Evolutionary conservation across 495 filamentous ascomycete genomes (phyloP).

Genomic region (Penicillium diatomitis): DNA sequence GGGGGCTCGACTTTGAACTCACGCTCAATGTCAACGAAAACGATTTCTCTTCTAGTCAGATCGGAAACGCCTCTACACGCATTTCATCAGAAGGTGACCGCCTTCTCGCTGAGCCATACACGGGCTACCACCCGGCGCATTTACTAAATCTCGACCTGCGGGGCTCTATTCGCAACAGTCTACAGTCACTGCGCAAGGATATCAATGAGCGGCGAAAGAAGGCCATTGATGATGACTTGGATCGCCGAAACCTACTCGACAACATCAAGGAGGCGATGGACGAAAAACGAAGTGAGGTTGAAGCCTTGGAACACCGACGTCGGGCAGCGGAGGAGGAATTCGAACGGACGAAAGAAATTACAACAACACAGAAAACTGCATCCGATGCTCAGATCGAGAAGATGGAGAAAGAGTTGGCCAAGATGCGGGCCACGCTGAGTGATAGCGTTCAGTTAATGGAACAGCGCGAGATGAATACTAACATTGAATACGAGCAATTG

Average conservation of each 20-base stretch:
- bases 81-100: conserved; percentile 47
- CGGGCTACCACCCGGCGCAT: conserved; percentile 82
- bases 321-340: conserved; percentile 85
- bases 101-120: conserved; percentile 67
- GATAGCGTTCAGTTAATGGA: conserved; percentile 89
- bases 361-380: conserved; percentile 73
- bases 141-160: conserved; percentile 80
- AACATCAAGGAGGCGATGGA: conserved; percentile 90
- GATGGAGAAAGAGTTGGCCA: conserved; percentile 93
- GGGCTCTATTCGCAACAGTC: conserved; percentile 66
- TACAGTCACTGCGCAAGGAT: conserved; percentile 72
- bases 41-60: conserved; percentile 67
- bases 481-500: conserved; percentile 93
- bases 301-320: conserved; percentile 78
- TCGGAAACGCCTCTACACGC: conserved; percentile 47
- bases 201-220: conserved; percentile 75
- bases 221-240: conserved; percentile 79
- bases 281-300: conserved; percentile 85
- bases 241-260: conserved; percentile 82
- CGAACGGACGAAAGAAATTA: conserved; percentile 85
- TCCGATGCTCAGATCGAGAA: conserved; percentile 92
- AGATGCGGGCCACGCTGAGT: conserved; percentile 76
- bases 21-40: conserved; percentile 64
- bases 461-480: conserved; percentile 91
- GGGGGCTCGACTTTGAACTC: conserved; percentile 76